Base-by-base conservation (phyloP, 768 basidiomycete genomes). In the Inosperma sp. region DNA sequence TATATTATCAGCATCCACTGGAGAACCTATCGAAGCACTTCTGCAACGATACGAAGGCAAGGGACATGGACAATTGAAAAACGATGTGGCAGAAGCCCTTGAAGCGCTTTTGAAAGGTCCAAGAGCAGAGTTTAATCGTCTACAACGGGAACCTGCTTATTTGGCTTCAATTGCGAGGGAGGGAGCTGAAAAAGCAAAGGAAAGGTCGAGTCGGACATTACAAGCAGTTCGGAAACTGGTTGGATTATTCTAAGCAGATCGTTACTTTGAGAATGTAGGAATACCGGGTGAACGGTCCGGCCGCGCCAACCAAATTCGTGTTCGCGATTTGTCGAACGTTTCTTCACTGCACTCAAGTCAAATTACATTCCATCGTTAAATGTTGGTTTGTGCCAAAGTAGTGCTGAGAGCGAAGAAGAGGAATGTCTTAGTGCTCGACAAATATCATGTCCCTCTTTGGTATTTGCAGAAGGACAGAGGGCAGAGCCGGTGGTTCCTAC, bases 1-100 rank as follows among this genome's bases (percentile, higher is more conserved):
- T 0, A 93, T 96, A 39, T 77, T 93, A 10, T 82, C 84, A 2
- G 86, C 89, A 1, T 93, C 88, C 59, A 76, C 76, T 1, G 69
- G 72, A 35, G 73, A 75, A 40, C 65, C 77, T 1, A 71, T 75
- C 2, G 55, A 60, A 0, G 60, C 64, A 1, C 69, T 87, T 12
- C 82, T 82, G 3, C 61, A 56, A 47, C 67, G 72, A 10, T 88
- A 84, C 52, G 70, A 68, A 52, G 72, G 67, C 37, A 44, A 73
- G 55, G 81, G 83, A 0, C 83, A 87, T 50, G 83, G 80, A 0
- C 62, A 75, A 13, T 67, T 97, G 55, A 97, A 98, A 70, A 69
- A 62, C 4, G 84, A 86, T 39, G 83, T 93, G 2, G 75, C 77
- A 1, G 88, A 86, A 4, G 87, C 83, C 0, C 75, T 97, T 1